Evolutionary conservation across 2,329 filamentous ascomycete genomes (phyloP), one percentile per base, ranked within the genome.

Genomic region (Cytospora paraplurivora): DNA sequence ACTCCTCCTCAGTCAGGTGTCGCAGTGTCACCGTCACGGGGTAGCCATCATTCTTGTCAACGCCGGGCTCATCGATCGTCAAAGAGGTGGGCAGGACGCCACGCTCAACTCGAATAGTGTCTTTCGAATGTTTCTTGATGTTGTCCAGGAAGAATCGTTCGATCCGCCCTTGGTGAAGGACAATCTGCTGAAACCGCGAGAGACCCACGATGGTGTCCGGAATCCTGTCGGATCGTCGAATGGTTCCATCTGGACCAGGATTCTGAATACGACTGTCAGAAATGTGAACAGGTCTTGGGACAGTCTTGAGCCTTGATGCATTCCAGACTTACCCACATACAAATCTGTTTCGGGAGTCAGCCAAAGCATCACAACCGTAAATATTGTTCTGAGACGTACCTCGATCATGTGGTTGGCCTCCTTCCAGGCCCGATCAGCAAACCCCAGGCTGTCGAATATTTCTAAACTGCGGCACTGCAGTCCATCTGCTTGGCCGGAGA

Each of bases 401-500:
- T 89, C 88, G n/a, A 89, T 78, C 77, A 90, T 84, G 70, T 87
- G 86, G 70, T 89, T 89, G 13, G 84, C 81, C 68, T 91, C 88
- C 55, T 86, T 86, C 83, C 85, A 86, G 1, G 82, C 83, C 5
- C 82, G 77, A 67, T 91, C 83, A 2, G 79, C 86, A 63, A 92
- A 84, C 0, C 85, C 88, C 68, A 92, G 89, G 56, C 84, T 86
- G 68, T 92, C 87, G 62, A 92, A 85, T n/a, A 92, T 89, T 73
- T 92, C 87, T 1, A 91, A 77, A 0, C 86, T 90, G 1, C 88
- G 85, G 67, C 82, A 85, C 74, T 90, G 86, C 10, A 76, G 73
- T 10, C 80, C 78, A 63, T 82, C 78, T 41, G 80, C 78, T 67
- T 82, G 78, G 3, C 79, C 78, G 7, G 72, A 73, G 66, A 75